Conservation (phyloP, 2,329 filamentous ascomycete species). For the Juglanconis oblonga region DNA sequence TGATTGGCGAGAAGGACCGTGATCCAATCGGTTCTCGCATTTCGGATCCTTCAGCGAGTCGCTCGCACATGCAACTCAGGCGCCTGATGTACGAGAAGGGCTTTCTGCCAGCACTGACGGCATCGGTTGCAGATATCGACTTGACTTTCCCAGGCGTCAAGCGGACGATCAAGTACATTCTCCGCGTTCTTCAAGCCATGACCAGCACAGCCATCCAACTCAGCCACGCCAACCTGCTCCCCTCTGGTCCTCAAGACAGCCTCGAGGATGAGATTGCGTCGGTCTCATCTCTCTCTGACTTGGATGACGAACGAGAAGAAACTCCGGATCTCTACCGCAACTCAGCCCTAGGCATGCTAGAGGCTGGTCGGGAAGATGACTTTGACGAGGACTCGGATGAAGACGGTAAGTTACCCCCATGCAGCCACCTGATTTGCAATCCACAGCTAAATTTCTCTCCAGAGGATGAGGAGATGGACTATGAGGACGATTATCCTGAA, state of each 20-base stretch:
- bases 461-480: conserved; percentile 82
- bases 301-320: conserved; percentile 84
- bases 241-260: conserved; percentile 54
- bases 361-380: conserved; percentile 76
- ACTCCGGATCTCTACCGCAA: conserved; percentile 97
- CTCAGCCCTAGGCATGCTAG: conserved; percentile 91
- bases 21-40: conserved; percentile 41
- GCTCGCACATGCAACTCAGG: conserved; percentile 78
- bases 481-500: conserved; percentile 85
- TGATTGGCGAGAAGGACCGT: conserved; percentile 79
- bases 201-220: conserved; percentile 84
- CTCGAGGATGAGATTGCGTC: conserved; percentile 87
- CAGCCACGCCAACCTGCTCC: conserved; percentile 76
- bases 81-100: conserved; percentile 99
- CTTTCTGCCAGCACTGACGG: conserved; percentile 82
- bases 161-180: conserved; percentile 92
- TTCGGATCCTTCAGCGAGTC: conserved; percentile 31
- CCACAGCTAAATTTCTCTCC: conserved; percentile 34
- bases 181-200: conserved; percentile 82
- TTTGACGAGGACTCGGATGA: conserved; percentile 67
- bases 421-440: background rate
- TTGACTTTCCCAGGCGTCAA: conserved; percentile 92
- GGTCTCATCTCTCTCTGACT: conserved; percentile 82
- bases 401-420: conserved; percentile 44
- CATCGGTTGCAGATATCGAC: conserved; percentile 92